Evolutionary conservation across 441 rosid genomes (phyloP).

Genomic region (Erodium chrysanthum): DNA sequence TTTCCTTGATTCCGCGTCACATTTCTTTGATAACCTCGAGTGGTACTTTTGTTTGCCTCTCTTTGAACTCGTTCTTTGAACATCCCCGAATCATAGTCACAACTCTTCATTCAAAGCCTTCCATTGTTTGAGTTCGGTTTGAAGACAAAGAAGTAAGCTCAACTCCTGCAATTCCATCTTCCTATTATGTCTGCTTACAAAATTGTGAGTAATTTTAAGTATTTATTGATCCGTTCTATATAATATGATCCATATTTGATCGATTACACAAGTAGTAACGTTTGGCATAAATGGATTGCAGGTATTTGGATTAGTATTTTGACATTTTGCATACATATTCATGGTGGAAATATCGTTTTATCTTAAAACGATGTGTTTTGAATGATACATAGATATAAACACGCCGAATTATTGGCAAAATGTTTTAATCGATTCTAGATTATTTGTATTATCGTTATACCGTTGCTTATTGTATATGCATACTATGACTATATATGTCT

Average conservation of each 20-base stretch:
- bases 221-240: neutral
- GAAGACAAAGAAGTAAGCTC: conserved; percentile 6
- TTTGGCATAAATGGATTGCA: neutral
- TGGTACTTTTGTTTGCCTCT: neutral
- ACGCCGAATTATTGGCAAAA: neutral
- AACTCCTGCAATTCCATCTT: too few relatives aligned
- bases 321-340: neutral
- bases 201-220: neutral
- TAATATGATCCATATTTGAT: neutral
- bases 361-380: neutral
- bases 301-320: neutral
- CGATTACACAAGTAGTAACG: neutral
- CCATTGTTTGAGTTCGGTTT: neutral
- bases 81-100: neutral
- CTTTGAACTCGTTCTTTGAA: neutral
- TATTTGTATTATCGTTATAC: neutral
- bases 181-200: too few relatives aligned
- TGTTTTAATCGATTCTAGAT: neutral
- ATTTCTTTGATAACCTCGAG: neutral
- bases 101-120: neutral
- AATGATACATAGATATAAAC: neutral
- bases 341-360: neutral
- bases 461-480: neutral
- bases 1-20: too few relatives aligned
- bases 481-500: neutral